Evolutionary conservation across 768 basidiomycete species (phyloP), one percentile per base, ranked within the genome.

Genomic region (Mycena amicta): DNA sequence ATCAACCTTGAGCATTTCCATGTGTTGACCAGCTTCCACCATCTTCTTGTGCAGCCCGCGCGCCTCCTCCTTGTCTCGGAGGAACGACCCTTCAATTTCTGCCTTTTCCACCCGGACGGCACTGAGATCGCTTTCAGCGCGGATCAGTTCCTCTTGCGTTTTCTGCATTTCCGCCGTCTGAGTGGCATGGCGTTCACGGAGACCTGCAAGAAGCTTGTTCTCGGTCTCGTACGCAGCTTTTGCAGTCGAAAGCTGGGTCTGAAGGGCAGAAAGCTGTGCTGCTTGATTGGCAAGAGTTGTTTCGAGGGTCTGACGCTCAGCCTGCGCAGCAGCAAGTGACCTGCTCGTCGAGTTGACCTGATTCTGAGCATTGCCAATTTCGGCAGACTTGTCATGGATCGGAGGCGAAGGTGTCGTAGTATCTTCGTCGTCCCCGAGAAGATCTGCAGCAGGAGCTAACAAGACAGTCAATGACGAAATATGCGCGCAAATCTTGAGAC

Each of bases 61-160:
- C 4, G 91, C 86, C 60, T 98, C 97, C 71, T 99, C 97, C 74
- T 95, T 98, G 71, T 98, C 97, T 33, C 91, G 82, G 59, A 99
- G 71, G 56, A 95, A 82, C 2, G 83, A 75, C 11, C 93, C 92
- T 71, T 95, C 94, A 22, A 98, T 79, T 73, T 98, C 97, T 5
- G 88, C 79, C 76, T 95, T 98, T 75, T 98, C 95, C 22, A 93
- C 85, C 16, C 89, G 80, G 46, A 96, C 68, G 6, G 90, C 95
- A 62, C 92, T 93, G 39, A 99, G 80, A 63, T 98, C 94, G 68
- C 93, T 94, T 75, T 98, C 95, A 3, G 91, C 88, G 40, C 82
- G 80, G 63, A 99, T 98, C 33, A 98, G 76, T 57, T 96, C 90
- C 52, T 88, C 83, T 51, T 83, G 80, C 3, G 85, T 71, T 69